Base-by-base conservation (phyloP, 257 asterid species). In the Hygrophila difformis region DNA sequence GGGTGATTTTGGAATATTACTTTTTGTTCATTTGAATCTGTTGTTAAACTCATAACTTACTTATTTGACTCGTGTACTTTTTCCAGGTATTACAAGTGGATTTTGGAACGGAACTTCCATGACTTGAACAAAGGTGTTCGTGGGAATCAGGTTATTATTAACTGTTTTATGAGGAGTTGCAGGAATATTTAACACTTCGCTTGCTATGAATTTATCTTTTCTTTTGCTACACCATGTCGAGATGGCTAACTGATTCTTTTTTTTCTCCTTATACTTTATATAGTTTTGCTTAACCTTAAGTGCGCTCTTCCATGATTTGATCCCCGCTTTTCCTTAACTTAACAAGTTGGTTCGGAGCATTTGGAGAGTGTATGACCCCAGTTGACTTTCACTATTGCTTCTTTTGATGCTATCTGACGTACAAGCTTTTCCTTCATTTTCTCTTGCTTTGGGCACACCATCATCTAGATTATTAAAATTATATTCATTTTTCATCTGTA, bases 41-140 rank as follows among this genome's bases (percentile, higher is more conserved):
- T 45, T 36, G 17, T 29, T 28, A 18, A 12, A 58, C 18, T 23
- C 47, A 20, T 23, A 26, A 43, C 22, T 37, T 34, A 36, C 4
- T 36, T 58, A 13, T 15, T 36, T 41, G 15, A 15, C 39, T 18
- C 24, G 10, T 52, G 40, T 12, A 21, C 18, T 18, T 37, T 18
- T 48, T 13, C 36, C 52, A 91, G 99, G 95, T 91, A 91, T 65
- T 91, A 91, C 61, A 91, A 86, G 81, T 91, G 99, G 99, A 86
- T 91, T 67, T 64, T 91, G 84, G 99, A 91, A 48, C 92, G 99
- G 35, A 91, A 91, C 68, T 91, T 91, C 76, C 94, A 76, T 1
- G 99, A 91, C 67, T 72, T 91, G 75, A 91, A 91, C 61, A 91
- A 91, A 73, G 99, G 99, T 51, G 99, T 91, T 47, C 95, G 97